Evolutionary conservation across 2,329 filamentous ascomycete genomes (phyloP).

Genomic region (Dothistroma septosporum): DNA sequence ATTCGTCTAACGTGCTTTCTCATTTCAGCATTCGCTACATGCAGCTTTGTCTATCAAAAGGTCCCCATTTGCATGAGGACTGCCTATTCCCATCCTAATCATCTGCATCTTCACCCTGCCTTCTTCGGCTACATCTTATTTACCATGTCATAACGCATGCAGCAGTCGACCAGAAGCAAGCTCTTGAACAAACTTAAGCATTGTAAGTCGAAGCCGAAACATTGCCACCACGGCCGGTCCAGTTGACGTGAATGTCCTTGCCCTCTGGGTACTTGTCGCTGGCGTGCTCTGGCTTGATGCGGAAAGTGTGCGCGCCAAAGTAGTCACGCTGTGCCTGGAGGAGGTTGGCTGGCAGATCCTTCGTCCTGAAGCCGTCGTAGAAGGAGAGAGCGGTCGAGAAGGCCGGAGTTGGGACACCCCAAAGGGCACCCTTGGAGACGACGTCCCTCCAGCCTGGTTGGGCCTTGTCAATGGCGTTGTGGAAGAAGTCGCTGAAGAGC

Average conservation of each 20-base stretch:
- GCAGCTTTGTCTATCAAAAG: background rate
- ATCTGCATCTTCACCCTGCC: conserved; percentile 1
- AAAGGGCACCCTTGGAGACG: conserved; percentile 83
- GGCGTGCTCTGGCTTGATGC: conserved; percentile 51
- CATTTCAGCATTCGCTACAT: background rate
- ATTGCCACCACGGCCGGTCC: conserved; percentile 96
- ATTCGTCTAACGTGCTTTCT: background rate
- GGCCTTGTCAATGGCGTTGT: conserved; percentile 95
- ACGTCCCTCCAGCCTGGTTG: conserved; percentile 87
- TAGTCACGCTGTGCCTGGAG: conserved; percentile 99
- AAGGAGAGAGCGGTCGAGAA: conserved; percentile 97
- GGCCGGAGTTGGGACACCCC: conserved; percentile 91
- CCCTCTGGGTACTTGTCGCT: conserved; percentile 68
- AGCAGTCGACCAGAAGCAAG: background rate
- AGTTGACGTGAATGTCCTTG: conserved; percentile 97
- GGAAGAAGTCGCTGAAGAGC: conserved; percentile 99
- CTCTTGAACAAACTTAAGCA: conserved; percentile 59
- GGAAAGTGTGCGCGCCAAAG: conserved; percentile 69
- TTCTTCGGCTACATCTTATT: background rate
- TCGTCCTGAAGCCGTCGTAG: conserved; percentile 98
- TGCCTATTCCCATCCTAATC: background rate
- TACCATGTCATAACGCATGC: conserved; percentile 2
- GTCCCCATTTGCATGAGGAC: background rate
- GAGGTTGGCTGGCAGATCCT: conserved; percentile 95
- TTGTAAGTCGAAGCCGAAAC: conserved; percentile 97